These are phyloP conservation scores for Reticulascus tulasneorum DNA, from an alignment of 2,329 filamentous ascomycete species.

Conservation along the genomic window DNA sequence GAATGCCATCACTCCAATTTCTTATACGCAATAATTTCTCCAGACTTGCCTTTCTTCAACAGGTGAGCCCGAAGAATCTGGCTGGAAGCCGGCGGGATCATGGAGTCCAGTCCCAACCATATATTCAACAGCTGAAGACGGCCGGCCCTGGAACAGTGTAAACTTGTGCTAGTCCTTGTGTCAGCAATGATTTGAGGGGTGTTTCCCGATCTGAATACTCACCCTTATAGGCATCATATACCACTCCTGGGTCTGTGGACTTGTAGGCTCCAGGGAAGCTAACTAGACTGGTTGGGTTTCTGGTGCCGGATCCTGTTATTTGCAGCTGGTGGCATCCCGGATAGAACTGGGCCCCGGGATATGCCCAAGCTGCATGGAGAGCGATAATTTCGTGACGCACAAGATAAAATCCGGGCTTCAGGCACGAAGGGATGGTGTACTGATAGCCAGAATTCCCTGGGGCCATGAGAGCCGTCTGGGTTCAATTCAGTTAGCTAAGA, in stretches of 20 bases:
- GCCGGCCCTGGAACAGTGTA: conserved; percentile 46
- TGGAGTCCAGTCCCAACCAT: too few species aligned
- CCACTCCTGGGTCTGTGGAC: conserved; percentile 40
- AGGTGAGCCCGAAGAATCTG: too few species aligned
- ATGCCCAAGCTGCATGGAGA: conserved; percentile 38
- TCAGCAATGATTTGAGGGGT: not conserved
- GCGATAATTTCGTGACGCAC: conserved; percentile 51
- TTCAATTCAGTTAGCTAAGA: too few species aligned
- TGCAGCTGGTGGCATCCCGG: conserved; percentile 51
- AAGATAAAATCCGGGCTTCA: conserved; percentile 46
- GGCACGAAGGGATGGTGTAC: conserved; percentile 47
- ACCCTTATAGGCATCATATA: conserved; percentile 43
- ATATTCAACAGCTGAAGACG: conserved; percentile 41
- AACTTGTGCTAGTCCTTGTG: conserved; percentile 18
- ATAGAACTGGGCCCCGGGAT: conserved; percentile 49
- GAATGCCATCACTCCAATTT: too few species aligned
- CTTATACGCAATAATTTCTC: too few species aligned
- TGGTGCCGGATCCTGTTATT: conserved; percentile 40
- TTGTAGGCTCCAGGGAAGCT: conserved; percentile 47
- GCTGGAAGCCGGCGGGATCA: too few species aligned
- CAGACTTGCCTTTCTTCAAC: too few species aligned
- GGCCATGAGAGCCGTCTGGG: conserved; percentile 41
- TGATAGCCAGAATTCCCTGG: conserved; percentile 33
- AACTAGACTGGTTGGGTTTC: conserved; percentile 33
- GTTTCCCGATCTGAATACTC: conserved; percentile 2